phyloP scores from a whole-genome alignment of 345 rosid genomes.

The Hevea brasiliensis region DNA sequence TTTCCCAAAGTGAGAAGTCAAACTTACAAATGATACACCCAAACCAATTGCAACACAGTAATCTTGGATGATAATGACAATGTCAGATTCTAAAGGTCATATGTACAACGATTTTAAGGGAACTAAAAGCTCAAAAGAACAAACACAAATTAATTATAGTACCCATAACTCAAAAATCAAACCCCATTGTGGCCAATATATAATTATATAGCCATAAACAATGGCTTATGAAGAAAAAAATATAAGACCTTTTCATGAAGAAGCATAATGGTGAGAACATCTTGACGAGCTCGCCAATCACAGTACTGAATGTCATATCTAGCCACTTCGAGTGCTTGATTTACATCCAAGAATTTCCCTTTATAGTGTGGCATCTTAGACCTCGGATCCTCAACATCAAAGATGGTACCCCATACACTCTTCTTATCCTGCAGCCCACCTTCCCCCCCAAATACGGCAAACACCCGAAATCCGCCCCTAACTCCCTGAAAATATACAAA shows the following conservation, averaged over 20 bases:
- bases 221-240: not conserved
- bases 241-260: constrained; percentile 85
- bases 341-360: constrained; percentile 83
- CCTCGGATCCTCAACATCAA: constrained; percentile 96
- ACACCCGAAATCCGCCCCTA: constrained; percentile 64
- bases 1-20: constrained; percentile 18
- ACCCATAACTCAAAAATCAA: not conserved
- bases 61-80: not conserved
- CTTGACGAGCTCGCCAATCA: constrained; percentile 98
- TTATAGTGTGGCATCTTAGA: constrained; percentile 70
- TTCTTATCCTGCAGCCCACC: constrained; percentile 66
- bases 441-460: constrained; percentile 80
- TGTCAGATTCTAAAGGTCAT: not conserved
- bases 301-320: constrained; percentile 87
- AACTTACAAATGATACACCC: not conserved
- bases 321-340: constrained; percentile 93
- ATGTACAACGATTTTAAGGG: not conserved
- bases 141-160: not conserved
- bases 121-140: not conserved
- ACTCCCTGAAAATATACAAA: constrained; percentile 48
- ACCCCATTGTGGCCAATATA: not conserved
- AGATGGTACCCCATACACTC: constrained; percentile 68
- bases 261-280: constrained; percentile 84
- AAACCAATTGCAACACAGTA: not conserved
- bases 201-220: not conserved